These are phyloP conservation scores for Colletotrichum sp. DNA, from an alignment of 2,329 filamentous ascomycete species.

Conservation along the genomic window DNA sequence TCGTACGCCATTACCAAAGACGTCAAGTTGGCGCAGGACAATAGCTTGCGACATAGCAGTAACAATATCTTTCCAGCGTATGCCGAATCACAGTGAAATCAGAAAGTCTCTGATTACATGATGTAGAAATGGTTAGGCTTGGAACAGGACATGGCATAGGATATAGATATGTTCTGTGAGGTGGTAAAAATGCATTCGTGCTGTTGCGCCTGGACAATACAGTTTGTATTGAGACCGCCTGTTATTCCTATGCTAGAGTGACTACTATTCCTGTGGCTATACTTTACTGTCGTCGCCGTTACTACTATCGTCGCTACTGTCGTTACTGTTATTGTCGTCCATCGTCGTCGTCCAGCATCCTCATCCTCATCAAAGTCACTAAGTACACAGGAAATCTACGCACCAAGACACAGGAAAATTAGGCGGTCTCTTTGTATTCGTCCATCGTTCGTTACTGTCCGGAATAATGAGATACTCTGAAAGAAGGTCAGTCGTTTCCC, in stretches of 20 bases:
- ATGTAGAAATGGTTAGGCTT: not conserved
- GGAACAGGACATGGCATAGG: not conserved
- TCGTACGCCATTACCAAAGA: not conserved
- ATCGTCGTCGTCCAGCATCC: no score
- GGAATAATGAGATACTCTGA: not conserved
- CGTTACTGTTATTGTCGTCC: no score
- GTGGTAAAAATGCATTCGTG: not conserved
- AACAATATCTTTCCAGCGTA: not conserved
- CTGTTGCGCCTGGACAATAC: not conserved
- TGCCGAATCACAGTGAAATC: not conserved
- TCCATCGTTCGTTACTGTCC: not conserved
- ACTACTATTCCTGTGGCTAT: no score
- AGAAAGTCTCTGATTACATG: not conserved
- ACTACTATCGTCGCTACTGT: no score
- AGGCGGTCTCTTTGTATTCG: not conserved
- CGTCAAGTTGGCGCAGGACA: not conserved
- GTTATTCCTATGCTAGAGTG: no score
- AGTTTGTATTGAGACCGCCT: not conserved
- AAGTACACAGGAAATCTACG: no score
- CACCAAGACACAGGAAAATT: no score
- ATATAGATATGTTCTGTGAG: not conserved
- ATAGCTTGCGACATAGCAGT: not conserved
- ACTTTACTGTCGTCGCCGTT: no score
- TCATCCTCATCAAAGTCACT: no score
- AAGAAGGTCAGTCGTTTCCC: not conserved